Evolutionary conservation across 805 yeast species (phyloP).

Genomic region (Wickerhamiella nectarea): DNA sequence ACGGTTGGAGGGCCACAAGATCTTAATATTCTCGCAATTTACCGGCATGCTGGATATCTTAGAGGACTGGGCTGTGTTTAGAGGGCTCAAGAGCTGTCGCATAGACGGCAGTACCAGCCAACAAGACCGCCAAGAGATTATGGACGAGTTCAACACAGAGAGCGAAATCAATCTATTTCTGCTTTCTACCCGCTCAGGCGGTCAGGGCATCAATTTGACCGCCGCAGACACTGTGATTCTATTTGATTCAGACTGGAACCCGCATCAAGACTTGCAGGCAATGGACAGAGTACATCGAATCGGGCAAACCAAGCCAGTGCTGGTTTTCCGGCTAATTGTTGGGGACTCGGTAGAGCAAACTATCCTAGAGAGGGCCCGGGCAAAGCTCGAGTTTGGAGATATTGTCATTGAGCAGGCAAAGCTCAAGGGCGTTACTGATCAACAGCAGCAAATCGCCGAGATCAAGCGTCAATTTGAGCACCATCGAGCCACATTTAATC

Average conservation of each 20-base stretch:
- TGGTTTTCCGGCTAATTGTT: conserved; percentile 64
- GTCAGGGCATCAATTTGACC: conserved; percentile 74
- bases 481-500: conserved; percentile 34
- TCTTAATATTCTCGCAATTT: conserved; percentile 78
- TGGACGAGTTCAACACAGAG: conserved; percentile 36
- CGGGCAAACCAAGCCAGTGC: conserved; percentile 76
- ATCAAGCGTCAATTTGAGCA: conserved; percentile 17
- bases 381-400: conserved; percentile 66
- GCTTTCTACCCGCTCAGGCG: conserved; percentile 87
- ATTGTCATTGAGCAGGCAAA: conserved; percentile 55
- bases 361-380: conserved; percentile 60
- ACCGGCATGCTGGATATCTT: conserved; percentile 68
- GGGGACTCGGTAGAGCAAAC: conserved; percentile 75
- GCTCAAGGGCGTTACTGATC: conserved; percentile 21
- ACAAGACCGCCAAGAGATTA: conserved; percentile 49
- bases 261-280: conserved; percentile 92
- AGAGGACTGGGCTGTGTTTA: conserved; percentile 53
- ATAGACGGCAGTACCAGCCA: conserved; percentile 68
- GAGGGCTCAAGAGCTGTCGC: conserved; percentile 37
- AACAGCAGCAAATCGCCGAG: conserved; percentile 13
- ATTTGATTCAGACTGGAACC: conserved; percentile 95
- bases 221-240: conserved; percentile 83
- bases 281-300: conserved; percentile 92
- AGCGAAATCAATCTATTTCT: conserved; percentile 40
- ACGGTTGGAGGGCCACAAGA: conserved; percentile 45